phyloP scores from a whole-genome alignment of 352 stramenopile genomes.

The Globisporangium paroecandrum region DNA sequence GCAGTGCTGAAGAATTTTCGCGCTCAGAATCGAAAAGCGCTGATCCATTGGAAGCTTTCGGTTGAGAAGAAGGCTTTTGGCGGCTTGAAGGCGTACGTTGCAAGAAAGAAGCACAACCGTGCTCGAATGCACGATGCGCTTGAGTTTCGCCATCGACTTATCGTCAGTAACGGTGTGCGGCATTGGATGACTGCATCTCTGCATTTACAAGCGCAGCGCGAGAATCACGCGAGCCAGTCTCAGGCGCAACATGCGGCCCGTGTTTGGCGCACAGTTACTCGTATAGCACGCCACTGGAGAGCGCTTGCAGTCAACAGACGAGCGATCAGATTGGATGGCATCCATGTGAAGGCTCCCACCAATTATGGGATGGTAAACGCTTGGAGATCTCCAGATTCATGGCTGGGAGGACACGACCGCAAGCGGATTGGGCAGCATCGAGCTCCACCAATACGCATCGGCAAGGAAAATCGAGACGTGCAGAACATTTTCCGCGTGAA shows the following conservation, averaged over 20 bases:
- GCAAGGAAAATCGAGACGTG: conserved; percentile 8
- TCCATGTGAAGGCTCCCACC: no score
- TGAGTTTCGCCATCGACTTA: conserved; percentile 18
- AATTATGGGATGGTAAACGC: background rate
- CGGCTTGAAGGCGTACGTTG: conserved; percentile 3
- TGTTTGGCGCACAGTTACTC: conserved; percentile 19
- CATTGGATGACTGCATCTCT: conserved; percentile 21
- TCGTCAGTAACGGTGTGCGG: conserved; percentile 18
- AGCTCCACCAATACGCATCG: background rate
- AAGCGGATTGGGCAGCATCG: conserved; percentile 1
- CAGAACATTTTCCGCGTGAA: background rate
- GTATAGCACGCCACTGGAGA: conserved; percentile 21
- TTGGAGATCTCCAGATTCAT: background rate
- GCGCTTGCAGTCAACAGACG: conserved; percentile 5
- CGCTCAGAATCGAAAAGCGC: conserved; percentile 11
- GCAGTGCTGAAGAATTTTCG: conserved; percentile 2
- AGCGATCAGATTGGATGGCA: background rate
- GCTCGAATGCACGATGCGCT: conserved; percentile 17
- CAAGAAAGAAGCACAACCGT: conserved; percentile 13
- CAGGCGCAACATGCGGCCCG: conserved; percentile 15
- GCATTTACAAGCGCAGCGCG: conserved; percentile 16
- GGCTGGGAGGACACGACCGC: background rate
- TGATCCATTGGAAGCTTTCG: conserved; percentile 23
- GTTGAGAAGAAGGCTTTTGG: conserved; percentile 17
- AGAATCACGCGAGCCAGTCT: conserved; percentile 3